phyloP scores from a whole-genome alignment of 192 early-diverging fungal genomes.

The Entomortierella lignicola region DNA sequence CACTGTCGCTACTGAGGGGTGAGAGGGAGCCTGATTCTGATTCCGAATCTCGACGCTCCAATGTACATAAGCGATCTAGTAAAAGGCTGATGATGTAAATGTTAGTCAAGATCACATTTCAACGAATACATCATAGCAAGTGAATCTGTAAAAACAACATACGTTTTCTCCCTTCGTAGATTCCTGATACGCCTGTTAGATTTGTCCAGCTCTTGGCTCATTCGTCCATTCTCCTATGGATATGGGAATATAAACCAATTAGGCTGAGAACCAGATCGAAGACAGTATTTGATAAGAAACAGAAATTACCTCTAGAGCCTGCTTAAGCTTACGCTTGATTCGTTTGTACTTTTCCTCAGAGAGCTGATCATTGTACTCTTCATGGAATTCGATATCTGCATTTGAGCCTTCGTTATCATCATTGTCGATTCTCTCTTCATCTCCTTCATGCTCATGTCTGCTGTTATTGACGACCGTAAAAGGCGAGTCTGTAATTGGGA shows the following conservation, averaged over 20 bases:
- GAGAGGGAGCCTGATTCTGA: slow-evolving; percentile 30
- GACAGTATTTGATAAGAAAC: no score
- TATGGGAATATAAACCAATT: neutral
- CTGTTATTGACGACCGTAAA: neutral
- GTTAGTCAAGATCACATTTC: neutral
- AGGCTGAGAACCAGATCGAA: no score
- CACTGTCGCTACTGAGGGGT: slow-evolving; percentile 30
- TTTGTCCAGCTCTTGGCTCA: slow-evolving; percentile 31
- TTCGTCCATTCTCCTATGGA: slow-evolving; percentile 30
- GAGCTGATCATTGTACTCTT: neutral
- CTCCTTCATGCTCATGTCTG: neutral
- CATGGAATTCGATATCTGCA: neutral
- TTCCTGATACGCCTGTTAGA: slow-evolving; percentile 36
- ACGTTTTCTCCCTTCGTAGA: slow-evolving; percentile 42
- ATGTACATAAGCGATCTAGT: slow-evolving; percentile 21
- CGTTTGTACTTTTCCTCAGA: slow-evolving; percentile 58
- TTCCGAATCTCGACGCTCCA: slow-evolving; percentile 17
- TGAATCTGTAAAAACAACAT: neutral
- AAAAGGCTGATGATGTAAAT: slow-evolving; percentile 13
- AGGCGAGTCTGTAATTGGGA: neutral
- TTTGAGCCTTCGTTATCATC: neutral
- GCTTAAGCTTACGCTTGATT: slow-evolving; percentile 57
- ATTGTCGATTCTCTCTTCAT: neutral
- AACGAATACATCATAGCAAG: neutral
- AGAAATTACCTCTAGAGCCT: slow-evolving; percentile 57